These are phyloP conservation scores for Acanthamoeba lenticulata DNA, from an alignment of 208 protist species.

Conservation along the genomic window DNA sequence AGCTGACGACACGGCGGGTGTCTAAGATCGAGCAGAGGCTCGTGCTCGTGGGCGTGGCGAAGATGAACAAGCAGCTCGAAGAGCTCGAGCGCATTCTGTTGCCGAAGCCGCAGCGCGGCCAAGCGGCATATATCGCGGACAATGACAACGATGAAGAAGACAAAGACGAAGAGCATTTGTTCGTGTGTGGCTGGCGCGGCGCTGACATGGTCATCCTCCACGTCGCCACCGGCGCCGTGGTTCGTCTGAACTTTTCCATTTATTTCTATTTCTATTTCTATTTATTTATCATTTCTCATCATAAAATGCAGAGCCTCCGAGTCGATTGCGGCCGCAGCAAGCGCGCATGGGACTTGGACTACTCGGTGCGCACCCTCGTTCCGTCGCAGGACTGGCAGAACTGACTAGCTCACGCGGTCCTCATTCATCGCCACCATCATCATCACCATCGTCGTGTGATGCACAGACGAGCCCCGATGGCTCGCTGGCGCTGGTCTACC, in stretches of 20 bases:
- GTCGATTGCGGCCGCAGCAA: conserved; percentile 32
- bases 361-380: background rate
- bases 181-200: conserved; percentile 11
- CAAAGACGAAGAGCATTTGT: background rate
- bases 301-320: background rate
- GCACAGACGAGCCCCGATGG: conserved; percentile 29
- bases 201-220: conserved; percentile 49
- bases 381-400: too few species aligned
- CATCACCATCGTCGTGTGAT: too few species aligned
- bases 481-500: background rate
- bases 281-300: background rate
- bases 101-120: background rate
- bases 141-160: too few species aligned
- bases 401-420: too few species aligned
- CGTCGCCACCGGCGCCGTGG: background rate
- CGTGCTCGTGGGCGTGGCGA: background rate
- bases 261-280: background rate
- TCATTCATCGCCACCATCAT: too few species aligned
- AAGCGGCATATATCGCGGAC: too few species aligned
- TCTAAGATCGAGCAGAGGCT: background rate
- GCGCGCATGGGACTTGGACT: conserved; percentile 9
- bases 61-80: conserved; percentile 5
- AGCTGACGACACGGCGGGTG: too few species aligned
- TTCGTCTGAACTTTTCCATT: background rate
- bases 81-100: conserved; percentile 33